phyloP scores from a whole-genome alignment of 305 asterid species.

The Solanum aculeatissimum region DNA sequence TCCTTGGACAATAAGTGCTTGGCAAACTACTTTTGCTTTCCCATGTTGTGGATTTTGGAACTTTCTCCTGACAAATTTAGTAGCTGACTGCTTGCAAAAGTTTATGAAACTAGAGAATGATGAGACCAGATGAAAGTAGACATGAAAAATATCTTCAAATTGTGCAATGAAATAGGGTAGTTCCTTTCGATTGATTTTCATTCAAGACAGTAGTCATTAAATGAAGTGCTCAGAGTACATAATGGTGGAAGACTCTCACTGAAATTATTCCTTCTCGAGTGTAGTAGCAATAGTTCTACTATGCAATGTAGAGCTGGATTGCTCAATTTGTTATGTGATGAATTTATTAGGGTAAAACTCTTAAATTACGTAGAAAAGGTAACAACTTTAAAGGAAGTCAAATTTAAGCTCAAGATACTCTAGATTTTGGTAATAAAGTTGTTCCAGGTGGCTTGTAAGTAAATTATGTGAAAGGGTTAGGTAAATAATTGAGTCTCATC shows the following conservation, averaged over 20 bases:
- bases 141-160: neutral
- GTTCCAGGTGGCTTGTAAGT: neutral
- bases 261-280: neutral
- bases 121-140: neutral
- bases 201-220: neutral
- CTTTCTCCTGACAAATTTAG: slow-evolving; percentile 5
- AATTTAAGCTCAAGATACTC: neutral
- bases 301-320: slow-evolving; percentile 12
- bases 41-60: slow-evolving; percentile 11
- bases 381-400: neutral
- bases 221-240: neutral
- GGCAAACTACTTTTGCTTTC: neutral
- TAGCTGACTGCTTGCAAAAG: neutral
- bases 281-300: neutral
- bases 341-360: slow-evolving; percentile 3
- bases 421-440: neutral
- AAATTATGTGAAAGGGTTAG: neutral
- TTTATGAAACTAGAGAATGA: slow-evolving; percentile 10
- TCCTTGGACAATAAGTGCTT: neutral
- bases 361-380: neutral
- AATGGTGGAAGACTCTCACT: neutral
- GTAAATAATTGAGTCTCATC: neutral
- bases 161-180: neutral
- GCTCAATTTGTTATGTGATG: slow-evolving; percentile 5
- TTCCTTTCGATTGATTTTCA: neutral